Evolutionary conservation across 129 eudicot genomes (phyloP).

Genomic region (Escallonia rubra): DNA sequence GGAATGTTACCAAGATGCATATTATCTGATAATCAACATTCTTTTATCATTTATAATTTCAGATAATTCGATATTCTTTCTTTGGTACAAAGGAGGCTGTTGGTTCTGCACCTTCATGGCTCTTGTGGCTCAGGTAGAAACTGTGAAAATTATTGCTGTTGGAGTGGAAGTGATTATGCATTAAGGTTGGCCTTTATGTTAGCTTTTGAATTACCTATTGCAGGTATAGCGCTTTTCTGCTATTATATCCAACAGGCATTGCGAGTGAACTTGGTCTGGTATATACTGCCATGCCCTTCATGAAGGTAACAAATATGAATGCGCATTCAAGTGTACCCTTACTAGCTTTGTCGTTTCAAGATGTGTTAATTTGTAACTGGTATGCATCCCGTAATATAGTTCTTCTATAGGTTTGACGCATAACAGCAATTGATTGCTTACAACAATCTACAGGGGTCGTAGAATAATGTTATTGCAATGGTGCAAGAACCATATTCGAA

Average conservation of each 20-base stretch:
- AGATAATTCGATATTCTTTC: constrained; percentile 86
- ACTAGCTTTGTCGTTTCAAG: neutral
- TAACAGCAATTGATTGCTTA: too few relatives aligned
- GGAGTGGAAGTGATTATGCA: neutral
- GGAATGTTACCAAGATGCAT: neutral
- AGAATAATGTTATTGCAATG: too few relatives aligned
- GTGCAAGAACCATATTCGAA: too few relatives aligned
- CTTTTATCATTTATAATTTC: constrained; percentile 8
- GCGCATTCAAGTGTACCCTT: neutral
- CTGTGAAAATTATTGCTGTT: neutral
- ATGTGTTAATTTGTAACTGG: too few relatives aligned
- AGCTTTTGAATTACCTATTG: constrained; percentile 5
- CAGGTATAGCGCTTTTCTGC: constrained; percentile 89
- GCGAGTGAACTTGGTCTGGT: constrained; percentile 82
- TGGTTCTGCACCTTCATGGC: constrained; percentile 81
- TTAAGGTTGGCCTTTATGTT: constrained; percentile 4
- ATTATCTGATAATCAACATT: neutral
- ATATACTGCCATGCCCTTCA: constrained; percentile 59
- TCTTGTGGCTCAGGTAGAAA: constrained; percentile 85
- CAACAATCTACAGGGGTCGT: too few relatives aligned
- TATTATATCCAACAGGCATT: constrained; percentile 87
- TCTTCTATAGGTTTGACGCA: too few relatives aligned
- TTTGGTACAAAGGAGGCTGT: constrained; percentile 87
- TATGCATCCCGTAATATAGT: too few relatives aligned
- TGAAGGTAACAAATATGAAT: constrained; percentile 46